Base-by-base conservation (phyloP, 2,329 filamentous ascomycete species). In the Colletotrichum siamense region DNA sequence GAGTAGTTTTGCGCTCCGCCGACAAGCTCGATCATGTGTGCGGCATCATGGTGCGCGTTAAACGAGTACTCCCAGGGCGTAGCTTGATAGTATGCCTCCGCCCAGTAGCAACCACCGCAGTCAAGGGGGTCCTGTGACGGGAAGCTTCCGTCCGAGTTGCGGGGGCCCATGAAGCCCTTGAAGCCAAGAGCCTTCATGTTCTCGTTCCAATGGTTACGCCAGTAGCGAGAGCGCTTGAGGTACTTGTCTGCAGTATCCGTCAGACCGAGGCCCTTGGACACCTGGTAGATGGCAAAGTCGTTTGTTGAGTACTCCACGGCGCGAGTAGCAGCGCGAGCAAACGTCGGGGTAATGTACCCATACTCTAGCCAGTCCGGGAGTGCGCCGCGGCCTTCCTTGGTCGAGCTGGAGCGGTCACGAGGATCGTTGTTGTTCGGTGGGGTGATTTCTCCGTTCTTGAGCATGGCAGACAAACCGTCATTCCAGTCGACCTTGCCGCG, bases 171-270 rank as follows among this genome's bases (percentile, higher is more conserved):
- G 81, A 95, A 95, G 1, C 93, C 93, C 0, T 85, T 88, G 82
- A 93, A 94, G 6, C 89, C 90, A 0, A 93, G 86, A 0, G 91
- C 91, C 1, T 85, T 86, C 61, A 91, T 88, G 63, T 90, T 82
- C 0, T 88, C 81, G 81, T 95, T 92, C 93, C 92, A 95, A 78
- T 95, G 93, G 80, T 94, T 94, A 18, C 91, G 88, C 94, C 94
- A 95, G 79, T 94, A 93, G 12, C 89, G 87, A 1, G 92, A 93
- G 10, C 93, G 89, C 62, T 89, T 85, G 30, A 94, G 86, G 78
- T 95, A 95, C 69, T 88, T 92, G 4, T 84, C 77, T 5, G 90
- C 89, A 57, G 93, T 91, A 1, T 84, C 83, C 0, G 79, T 73
- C 63, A 89, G 88, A 3, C 86, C 88, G 3, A 94, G 83, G 0